Evolutionary conservation across 2,329 filamentous ascomycete species (phyloP).

Genomic region (Aspergillus arachidicola): DNA sequence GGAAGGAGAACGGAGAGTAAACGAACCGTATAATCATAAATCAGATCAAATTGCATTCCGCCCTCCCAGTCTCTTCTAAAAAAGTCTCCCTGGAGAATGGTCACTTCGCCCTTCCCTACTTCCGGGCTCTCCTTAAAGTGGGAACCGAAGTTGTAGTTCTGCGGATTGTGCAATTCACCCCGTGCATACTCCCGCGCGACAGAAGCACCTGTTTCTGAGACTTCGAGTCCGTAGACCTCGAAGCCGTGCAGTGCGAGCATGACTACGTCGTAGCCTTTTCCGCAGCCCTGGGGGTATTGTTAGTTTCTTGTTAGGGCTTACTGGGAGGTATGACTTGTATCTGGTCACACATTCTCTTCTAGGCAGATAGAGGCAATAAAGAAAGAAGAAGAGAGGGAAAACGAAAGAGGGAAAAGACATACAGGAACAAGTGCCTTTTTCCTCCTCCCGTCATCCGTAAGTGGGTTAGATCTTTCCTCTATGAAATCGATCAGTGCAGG

Average conservation of each 20-base stretch:
- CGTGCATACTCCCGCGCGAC: conserved; percentile 25
- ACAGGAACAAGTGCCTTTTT: conserved; percentile 31
- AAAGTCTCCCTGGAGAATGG: conserved; percentile 61
- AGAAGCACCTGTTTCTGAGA: conserved; percentile 26
- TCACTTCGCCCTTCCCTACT: conserved; percentile 49
- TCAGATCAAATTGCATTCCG: conserved; percentile 16
- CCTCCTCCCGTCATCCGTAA: conserved; percentile 20
- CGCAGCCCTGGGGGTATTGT: conserved; percentile 25
- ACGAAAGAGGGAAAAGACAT: neutral
- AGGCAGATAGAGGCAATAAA: neutral
- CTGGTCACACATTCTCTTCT: neutral
- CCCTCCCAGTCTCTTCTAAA: conserved; percentile 16
- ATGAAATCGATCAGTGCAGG: conserved; percentile 32
- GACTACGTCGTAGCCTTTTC: conserved; percentile 35
- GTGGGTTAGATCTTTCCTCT: conserved; percentile 25
- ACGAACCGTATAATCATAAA: conserved; percentile 54
- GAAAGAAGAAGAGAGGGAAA: neutral
- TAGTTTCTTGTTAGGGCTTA: neutral
- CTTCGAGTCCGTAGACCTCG: conserved; percentile 29
- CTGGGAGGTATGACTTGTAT: neutral
- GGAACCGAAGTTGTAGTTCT: conserved; percentile 23
- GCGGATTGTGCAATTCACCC: conserved; percentile 19
- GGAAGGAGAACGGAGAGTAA: neutral
- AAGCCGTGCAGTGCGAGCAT: conserved; percentile 35
- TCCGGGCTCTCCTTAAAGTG: neutral